Base-by-base conservation (phyloP, 2,329 filamentous ascomycete species). In the Malbranchea zuffiana region DNA sequence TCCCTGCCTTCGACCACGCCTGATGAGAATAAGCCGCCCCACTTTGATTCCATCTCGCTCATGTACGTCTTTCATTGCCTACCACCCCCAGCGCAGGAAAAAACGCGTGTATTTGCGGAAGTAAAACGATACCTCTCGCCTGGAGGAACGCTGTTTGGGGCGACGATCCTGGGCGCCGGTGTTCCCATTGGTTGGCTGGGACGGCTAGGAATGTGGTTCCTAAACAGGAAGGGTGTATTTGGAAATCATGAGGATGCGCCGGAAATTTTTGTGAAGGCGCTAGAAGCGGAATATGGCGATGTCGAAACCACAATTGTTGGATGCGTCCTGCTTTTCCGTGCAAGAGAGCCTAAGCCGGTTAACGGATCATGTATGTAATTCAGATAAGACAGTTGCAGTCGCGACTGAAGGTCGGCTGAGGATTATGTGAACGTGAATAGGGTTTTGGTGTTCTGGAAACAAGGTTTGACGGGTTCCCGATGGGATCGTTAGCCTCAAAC, bases 81-180 rank as follows among this genome's bases (percentile, higher is more conserved):
- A 6, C 62, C 62, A 0, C 54, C 53, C 0, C 51, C 53, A 1
- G 31, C 39, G 3, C 23, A 39, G 7, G 40, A 41, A 4, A 63
- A 65, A 43, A 38, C 53, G 8, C 30, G 21, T 7, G 49, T 61
- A 2, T 52, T 66, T 13, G 37, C 28, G 5, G 47, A 50, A 4
- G 50, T 60, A 32, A 61, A 57, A 43, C 40, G 45, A 1, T 38
- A 54, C 4, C 44, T 66, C 6, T 49, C 42, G 7, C 49, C 54
- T 1, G 47, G 55, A n/a, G 63, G 63, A 4, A 55, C 59, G 1
- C 34, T 67, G 21, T 46, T 51, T 12, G 63, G 63, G 1, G 56
- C 54, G 31, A 65, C 61, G 1, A 47, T 67, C 0, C 46, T 62
- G 31, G 61, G 51, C 2, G 10, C 51, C 43, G 32, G 50, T 33